A percentile compares a stretch with the other conserved stretches of the same genome.
Conservation (phyloP, 108 stramenopile species). For the Parmales sp. region DNA sequence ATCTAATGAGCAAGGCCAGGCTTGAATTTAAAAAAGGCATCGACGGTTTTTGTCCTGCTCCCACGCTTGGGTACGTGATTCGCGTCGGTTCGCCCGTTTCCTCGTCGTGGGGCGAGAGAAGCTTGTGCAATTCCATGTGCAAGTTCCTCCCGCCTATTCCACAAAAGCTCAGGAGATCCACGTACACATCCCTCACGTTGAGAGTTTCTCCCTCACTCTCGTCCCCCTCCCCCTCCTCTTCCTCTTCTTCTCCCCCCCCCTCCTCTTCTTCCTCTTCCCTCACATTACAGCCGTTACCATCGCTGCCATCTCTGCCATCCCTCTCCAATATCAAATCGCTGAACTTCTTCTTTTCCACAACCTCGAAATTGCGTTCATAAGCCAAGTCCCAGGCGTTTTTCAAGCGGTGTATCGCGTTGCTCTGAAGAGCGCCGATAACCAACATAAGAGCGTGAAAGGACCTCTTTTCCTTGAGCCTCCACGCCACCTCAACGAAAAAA, state of each 20-base stretch:
- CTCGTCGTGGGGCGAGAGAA: background rate
- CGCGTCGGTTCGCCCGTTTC: background rate
- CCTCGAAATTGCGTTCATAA: background rate
- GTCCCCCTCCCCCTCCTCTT: background rate
- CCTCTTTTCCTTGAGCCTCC: background rate
- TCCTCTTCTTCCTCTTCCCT: background rate
- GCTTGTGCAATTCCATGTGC: background rate
- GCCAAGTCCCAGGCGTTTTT: slow-evolving; percentile 2
- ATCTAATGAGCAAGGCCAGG: background rate
- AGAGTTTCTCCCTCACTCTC: background rate
- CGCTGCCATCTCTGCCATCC: too few relatives aligned
- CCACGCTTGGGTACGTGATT: background rate
- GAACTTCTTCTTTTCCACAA: too few relatives aligned
- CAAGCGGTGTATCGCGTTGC: background rate
- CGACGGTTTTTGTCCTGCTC: too few relatives aligned
- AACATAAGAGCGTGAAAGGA: background rate
- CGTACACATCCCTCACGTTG: background rate
- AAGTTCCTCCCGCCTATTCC: slow-evolving; percentile 3
- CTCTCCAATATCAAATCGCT: too few relatives aligned
- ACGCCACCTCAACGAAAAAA: background rate
- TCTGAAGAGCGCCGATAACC: background rate
- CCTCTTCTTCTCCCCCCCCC: background rate
- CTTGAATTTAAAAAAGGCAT: background rate
- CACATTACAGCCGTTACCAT: background rate
- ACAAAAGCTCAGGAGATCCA: background rate